phyloP scores from a whole-genome alignment of 75 land plant genomes.

The Cryptomeria japonica region DNA sequence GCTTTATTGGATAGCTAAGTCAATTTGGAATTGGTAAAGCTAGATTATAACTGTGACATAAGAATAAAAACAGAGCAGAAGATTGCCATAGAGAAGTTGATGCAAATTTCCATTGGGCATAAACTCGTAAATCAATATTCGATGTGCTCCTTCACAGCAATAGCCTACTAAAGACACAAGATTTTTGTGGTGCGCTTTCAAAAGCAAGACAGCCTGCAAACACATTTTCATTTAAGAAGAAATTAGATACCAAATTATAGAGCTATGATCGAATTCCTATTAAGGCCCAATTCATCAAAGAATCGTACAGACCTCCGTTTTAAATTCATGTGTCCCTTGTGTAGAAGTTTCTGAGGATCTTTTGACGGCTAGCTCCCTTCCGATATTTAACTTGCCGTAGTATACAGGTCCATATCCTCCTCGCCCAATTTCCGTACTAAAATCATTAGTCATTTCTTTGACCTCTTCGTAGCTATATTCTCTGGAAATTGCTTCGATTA shows the following conservation, averaged over 20 bases:
- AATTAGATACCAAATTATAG: no score
- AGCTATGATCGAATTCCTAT: no score
- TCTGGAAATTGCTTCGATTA: constrained; percentile 8
- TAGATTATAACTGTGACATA: no score
- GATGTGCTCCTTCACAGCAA: constrained; percentile 28
- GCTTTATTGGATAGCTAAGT: no score
- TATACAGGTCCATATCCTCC: constrained; percentile 57
- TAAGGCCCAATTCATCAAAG: no score
- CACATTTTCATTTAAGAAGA: neutral
- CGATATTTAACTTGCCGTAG: constrained; percentile 26
- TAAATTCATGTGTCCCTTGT: constrained; percentile 36
- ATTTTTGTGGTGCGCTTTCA: constrained; percentile 50
- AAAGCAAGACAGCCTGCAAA: constrained; percentile 39
- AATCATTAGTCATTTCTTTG: constrained; percentile 31
- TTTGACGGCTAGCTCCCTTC: constrained; percentile 39
- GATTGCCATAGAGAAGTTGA: constrained; percentile 9
- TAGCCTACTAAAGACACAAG: constrained; percentile 52
- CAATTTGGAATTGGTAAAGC: no score
- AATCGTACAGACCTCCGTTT: constrained; percentile 18
- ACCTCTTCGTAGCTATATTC: constrained; percentile 20
- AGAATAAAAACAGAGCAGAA: neutral
- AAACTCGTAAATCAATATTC: neutral
- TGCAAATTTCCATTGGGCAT: constrained; percentile 23
- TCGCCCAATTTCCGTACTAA: constrained; percentile 28
- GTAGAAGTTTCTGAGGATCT: constrained; percentile 24